A percentile compares a stretch with the other conserved stretches of the same genome.
Evolutionary conservation across 495 filamentous ascomycete species (phyloP).

Genomic region (Neurospora pannonica): DNA sequence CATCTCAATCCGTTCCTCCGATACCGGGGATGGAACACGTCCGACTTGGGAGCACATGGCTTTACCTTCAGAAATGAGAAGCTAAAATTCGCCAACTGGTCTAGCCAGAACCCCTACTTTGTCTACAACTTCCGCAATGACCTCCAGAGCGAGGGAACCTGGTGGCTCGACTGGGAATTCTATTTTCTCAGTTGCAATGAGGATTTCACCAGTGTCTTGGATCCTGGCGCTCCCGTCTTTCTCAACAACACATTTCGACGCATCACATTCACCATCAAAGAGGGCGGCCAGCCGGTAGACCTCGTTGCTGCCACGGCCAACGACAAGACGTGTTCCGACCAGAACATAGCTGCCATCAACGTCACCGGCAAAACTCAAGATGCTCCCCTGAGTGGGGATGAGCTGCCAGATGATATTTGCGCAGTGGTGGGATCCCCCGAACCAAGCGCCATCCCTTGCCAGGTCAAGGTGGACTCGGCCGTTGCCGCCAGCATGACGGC

Average conservation of each 20-base stretch:
- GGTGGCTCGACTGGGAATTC: conserved; percentile 14
- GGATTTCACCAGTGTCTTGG: not conserved
- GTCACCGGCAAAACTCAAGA: not conserved
- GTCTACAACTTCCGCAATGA: not conserved
- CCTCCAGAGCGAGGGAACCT: conserved; percentile 6
- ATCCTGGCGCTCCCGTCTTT: not conserved
- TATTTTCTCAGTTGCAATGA: conserved; percentile 11
- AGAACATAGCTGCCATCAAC: not conserved
- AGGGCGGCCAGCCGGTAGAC: conserved; percentile 12
- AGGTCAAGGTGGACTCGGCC: conserved; percentile 2
- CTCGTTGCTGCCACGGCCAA: conserved; percentile 20
- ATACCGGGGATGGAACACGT: not conserved
- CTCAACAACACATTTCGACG: not conserved
- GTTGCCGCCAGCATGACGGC: conserved; percentile 7
- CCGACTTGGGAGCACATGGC: not conserved
- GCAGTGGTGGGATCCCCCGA: not conserved
- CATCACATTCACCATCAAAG: conserved; percentile 12
- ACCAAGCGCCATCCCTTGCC: conserved; percentile 1
- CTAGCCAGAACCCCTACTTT: conserved; percentile 17
- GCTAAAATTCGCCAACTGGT: conserved; percentile 2
- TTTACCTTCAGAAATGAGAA: not conserved
- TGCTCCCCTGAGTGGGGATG: not conserved
- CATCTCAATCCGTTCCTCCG: conserved; percentile 7
- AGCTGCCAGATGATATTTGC: not conserved
- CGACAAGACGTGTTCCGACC: not conserved